These are phyloP conservation scores for Pseudognaphalium luteoalbum DNA, from an alignment of 129 eudicot genomes.

Conservation along the genomic window DNA sequence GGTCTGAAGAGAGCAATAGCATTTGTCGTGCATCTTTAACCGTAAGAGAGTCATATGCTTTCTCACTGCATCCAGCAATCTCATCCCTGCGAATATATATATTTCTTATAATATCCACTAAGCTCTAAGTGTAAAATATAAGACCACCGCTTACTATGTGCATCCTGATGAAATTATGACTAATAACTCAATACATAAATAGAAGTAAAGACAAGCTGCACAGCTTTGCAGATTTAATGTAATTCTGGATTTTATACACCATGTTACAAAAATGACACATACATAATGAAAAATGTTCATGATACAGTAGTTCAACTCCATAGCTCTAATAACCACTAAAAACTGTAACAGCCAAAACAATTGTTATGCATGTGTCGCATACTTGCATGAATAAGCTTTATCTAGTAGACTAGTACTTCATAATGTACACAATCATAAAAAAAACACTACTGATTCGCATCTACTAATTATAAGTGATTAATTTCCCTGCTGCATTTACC, in stretches of 20 bases:
- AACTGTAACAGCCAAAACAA: neutral
- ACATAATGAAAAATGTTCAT: neutral
- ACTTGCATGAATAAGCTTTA: neutral
- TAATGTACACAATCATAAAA: neutral
- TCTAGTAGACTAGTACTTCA: neutral
- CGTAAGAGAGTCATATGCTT: conserved; percentile 88
- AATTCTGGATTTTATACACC: neutral
- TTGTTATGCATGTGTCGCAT: neutral
- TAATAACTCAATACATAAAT: neutral
- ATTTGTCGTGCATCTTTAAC: conserved; percentile 72
- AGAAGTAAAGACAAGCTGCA: neutral
- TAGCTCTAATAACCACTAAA: neutral
- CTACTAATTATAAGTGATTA: neutral
- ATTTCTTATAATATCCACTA: neutral
- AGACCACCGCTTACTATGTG: neutral
- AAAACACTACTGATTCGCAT: neutral
- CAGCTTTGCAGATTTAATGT: neutral
- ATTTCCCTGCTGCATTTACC: neutral
- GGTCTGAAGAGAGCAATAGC: conserved; percentile 70
- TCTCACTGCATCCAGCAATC: conserved; percentile 98
- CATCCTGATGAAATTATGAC: neutral
- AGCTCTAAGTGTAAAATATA: neutral
- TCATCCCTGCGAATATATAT: conserved; percentile 65
- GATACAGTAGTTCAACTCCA: conserved; percentile 4
- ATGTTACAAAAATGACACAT: neutral